Percentiles rank a stretch among this genome's conserved stretches.
These are phyloP conservation scores for Saccharomyces kudriavzevii DNA, from an alignment of 805 yeast species.

Conservation along the genomic window DNA sequence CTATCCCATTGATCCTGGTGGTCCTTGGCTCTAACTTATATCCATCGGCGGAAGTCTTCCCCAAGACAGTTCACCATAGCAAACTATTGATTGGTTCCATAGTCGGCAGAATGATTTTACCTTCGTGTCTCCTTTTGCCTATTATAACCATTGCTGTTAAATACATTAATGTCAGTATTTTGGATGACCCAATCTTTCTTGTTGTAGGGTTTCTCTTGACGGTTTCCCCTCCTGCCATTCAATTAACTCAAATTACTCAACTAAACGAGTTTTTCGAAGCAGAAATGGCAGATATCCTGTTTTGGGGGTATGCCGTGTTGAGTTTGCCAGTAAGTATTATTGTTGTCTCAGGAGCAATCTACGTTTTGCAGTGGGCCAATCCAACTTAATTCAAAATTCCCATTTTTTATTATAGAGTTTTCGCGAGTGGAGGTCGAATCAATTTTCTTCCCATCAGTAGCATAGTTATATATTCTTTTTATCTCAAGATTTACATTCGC, in stretches of 20 bases:
- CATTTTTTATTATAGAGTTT: not conserved
- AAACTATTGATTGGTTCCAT: constrained; percentile 61
- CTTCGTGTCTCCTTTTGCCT: constrained; percentile 61
- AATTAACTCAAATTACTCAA: constrained; percentile 72
- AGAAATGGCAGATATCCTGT: constrained; percentile 75
- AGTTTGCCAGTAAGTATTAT: constrained; percentile 70
- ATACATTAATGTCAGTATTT: constrained; percentile 53
- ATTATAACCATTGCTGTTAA: constrained; percentile 57
- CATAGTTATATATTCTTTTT: not conserved
- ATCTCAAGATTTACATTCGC: not conserved
- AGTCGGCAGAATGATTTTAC: constrained; percentile 69
- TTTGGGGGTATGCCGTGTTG: constrained; percentile 73
- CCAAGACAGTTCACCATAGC: constrained; percentile 53
- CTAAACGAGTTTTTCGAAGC: constrained; percentile 65
- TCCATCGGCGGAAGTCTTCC: constrained; percentile 61
- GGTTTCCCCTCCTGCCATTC: constrained; percentile 78
- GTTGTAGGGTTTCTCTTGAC: constrained; percentile 70
- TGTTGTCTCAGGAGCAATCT: constrained; percentile 59
- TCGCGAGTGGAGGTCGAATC: not conserved
- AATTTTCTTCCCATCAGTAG: not conserved
- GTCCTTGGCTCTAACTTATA: constrained; percentile 73
- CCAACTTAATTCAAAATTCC: not conserved
- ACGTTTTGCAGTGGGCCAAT: constrained; percentile 37
- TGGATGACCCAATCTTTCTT: constrained; percentile 75
- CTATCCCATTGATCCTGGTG: constrained; percentile 67